phyloP scores from a whole-genome alignment of 768 basidiomycete genomes.

The Xanthoconium purpureum region DNA sequence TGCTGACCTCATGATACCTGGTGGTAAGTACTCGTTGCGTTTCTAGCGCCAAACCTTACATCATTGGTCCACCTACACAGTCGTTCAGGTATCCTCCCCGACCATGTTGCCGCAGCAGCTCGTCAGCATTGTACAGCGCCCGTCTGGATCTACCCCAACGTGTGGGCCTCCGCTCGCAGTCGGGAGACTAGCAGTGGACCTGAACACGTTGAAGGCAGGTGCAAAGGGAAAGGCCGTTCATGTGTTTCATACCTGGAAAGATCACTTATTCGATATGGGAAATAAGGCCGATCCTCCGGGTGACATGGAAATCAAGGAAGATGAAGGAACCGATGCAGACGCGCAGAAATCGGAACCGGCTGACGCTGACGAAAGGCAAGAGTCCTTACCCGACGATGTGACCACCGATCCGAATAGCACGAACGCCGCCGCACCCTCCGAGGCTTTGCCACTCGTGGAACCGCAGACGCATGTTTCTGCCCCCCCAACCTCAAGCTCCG shows the following conservation, averaged over 20 bases:
- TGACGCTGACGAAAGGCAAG: slow-evolving; percentile 1
- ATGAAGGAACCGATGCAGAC: slow-evolving; percentile 7
- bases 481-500: slow-evolving; percentile 4
- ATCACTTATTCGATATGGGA: slow-evolving; percentile 72
- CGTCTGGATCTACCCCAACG: slow-evolving; percentile 27
- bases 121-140: slow-evolving; percentile 59
- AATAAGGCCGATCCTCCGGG: slow-evolving; percentile 57
- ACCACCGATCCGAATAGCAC: slow-evolving; percentile 17
- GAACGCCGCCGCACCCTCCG: slow-evolving; percentile 19
- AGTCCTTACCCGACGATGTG: slow-evolving; percentile 9
- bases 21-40: slow-evolving; percentile 48
- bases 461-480: neutral
- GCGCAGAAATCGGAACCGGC: slow-evolving; percentile 9
- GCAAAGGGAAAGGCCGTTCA: slow-evolving; percentile 78
- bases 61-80: slow-evolving; percentile 32
- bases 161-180: slow-evolving; percentile 62
- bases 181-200: slow-evolving; percentile 63
- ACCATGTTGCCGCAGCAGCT: slow-evolving; percentile 47
- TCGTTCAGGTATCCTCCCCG: slow-evolving; percentile 49
- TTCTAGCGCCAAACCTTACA: neutral
- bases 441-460: slow-evolving; percentile 10
- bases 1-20: slow-evolving; percentile 89
- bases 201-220: slow-evolving; percentile 44
- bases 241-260: slow-evolving; percentile 74
- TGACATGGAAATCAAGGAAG: slow-evolving; percentile 27